Base-by-base conservation (phyloP, 805 yeast genomes). In the Metschnikowia vanudenii region DNA sequence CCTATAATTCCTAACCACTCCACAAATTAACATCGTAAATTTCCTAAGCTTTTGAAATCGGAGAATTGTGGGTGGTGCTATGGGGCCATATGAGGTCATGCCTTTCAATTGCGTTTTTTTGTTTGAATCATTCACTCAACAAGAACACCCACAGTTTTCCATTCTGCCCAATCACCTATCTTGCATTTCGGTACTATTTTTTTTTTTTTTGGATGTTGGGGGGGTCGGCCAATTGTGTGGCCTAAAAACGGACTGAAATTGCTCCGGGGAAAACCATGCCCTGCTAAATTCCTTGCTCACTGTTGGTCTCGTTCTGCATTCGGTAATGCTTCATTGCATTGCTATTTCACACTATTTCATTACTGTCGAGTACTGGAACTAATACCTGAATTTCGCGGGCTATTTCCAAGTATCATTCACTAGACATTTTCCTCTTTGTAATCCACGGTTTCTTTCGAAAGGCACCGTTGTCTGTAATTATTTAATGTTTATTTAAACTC, bases 201-300 rank as follows among this genome's bases (percentile, higher is more conserved):
- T 12, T 22, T 37, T 37, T 37, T 22, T 35, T 35, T n/a, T 29
- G 13, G 5, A n/a, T 11, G 32, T 29, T n/a, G n/a, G n/a, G n/a
- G 32, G 32, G 11, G 4, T 29, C 32, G 32, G 32, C 32, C 14
- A 29, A 29, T 29, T 16, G 19, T 32, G 19, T 32, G 32, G 32
- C 35, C 14, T 29, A 13, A 11, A 14, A 19, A 28, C n/a, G 7
- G 18, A 30, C 37, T 32, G 32, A 20, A 32, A 31, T 32, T 17
- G 43, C 37, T 40, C 43, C 43, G 43, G 22, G 43, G 43, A 40
- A 40, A 40, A 33, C 30, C 22, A 31, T 35, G 28, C 38, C 38
- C 18, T 19, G 38, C 38, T 19, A 9, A 12, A 12, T 22, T 22
- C 24, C 24, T 22, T 22, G 24, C 24, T 29, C 32, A 6, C 30